A percentile compares a stretch with the other conserved stretches of the same genome.
These are phyloP conservation scores for Plenodomus tracheiphilus DNA, from an alignment of 2,329 filamentous ascomycete genomes.

Conservation along the genomic window DNA sequence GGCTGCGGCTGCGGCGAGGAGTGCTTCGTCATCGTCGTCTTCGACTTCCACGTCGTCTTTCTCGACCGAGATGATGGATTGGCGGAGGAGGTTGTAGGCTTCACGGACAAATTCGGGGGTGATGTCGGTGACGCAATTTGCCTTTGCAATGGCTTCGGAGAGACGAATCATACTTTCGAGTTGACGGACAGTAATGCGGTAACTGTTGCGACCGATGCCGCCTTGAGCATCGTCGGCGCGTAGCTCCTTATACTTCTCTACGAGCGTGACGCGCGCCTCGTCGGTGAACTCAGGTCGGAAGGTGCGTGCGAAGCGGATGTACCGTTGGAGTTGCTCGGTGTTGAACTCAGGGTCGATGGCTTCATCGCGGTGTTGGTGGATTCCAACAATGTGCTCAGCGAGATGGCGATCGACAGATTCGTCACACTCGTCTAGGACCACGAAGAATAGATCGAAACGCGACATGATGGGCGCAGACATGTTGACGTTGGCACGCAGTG, in stretches of 20 bases:
- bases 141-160: constrained; percentile 96
- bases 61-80: constrained; percentile 96
- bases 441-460: constrained; percentile 98
- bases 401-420: constrained; percentile 87
- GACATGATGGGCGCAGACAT: constrained; percentile 99
- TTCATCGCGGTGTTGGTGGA: constrained; percentile 90
- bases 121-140: constrained; percentile 93
- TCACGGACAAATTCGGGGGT: constrained; percentile 83
- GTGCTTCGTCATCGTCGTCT: constrained; percentile 70
- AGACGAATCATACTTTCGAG: constrained; percentile 94
- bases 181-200: constrained; percentile 95
- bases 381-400: constrained; percentile 89
- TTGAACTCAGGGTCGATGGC: constrained; percentile 92
- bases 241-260: constrained; percentile 93
- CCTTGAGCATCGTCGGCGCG: constrained; percentile 92
- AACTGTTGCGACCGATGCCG: constrained; percentile 90
- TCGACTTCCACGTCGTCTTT: constrained; percentile 97
- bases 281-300: constrained; percentile 92
- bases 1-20: constrained; percentile 56
- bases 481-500: constrained; percentile 92
- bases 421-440: constrained; percentile 95
- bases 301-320: constrained; percentile 93
- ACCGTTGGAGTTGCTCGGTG: constrained; percentile 94
- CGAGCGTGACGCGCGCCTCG: constrained; percentile 81
- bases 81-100: constrained; percentile 85